Percentiles rank a stretch among this genome's conserved stretches.
phyloP scores from a whole-genome alignment of 2,329 filamentous ascomycete species.

The Lecanicillium sp. region DNA sequence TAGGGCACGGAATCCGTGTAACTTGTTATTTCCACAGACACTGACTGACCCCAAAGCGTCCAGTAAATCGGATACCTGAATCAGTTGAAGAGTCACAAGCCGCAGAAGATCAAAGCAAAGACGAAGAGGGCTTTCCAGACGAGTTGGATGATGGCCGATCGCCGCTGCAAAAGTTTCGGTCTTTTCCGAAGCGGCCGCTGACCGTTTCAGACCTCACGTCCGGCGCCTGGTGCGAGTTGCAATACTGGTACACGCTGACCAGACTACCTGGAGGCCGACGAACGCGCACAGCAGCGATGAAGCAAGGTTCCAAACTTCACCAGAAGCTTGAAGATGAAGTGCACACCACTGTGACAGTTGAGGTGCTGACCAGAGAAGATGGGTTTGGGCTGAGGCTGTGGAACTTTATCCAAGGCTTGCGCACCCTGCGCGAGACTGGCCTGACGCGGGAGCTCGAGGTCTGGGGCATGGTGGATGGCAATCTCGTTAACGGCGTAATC shows the following conservation, averaged over 20 bases:
- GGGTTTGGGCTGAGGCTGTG: constrained; percentile 74
- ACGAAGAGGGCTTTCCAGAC: constrained; percentile 14
- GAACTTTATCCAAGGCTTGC: constrained; percentile 83
- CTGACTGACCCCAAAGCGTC: constrained; percentile 59
- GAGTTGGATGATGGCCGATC: constrained; percentile 28
- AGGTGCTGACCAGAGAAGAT: constrained; percentile 70
- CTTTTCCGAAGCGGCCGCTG: constrained; percentile 67
- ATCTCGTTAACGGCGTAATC: constrained; percentile 83
- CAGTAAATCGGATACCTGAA: constrained; percentile 47
- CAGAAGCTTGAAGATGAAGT: constrained; percentile 79
- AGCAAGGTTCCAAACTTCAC: constrained; percentile 70
- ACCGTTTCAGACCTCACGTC: constrained; percentile 84
- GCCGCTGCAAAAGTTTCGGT: constrained; percentile 72
- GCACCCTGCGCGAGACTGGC: constrained; percentile 63
- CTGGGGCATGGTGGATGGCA: constrained; percentile 76
- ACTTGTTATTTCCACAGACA: constrained; percentile 14
- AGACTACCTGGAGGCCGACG: constrained; percentile 64
- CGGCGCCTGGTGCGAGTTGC: constrained; percentile 91
- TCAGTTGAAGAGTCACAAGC: constrained; percentile 10
- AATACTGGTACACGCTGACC: constrained; percentile 82
- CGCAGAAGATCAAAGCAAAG: not conserved
- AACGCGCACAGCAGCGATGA: constrained; percentile 74
- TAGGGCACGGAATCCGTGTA: too few relatives aligned
- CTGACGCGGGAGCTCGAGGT: constrained; percentile 71
- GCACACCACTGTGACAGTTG: constrained; percentile 66